Evolutionary conservation across 495 filamentous ascomycete species (phyloP), one percentile per base, ranked within the genome.

Genomic region (Oidiodendron maius): DNA sequence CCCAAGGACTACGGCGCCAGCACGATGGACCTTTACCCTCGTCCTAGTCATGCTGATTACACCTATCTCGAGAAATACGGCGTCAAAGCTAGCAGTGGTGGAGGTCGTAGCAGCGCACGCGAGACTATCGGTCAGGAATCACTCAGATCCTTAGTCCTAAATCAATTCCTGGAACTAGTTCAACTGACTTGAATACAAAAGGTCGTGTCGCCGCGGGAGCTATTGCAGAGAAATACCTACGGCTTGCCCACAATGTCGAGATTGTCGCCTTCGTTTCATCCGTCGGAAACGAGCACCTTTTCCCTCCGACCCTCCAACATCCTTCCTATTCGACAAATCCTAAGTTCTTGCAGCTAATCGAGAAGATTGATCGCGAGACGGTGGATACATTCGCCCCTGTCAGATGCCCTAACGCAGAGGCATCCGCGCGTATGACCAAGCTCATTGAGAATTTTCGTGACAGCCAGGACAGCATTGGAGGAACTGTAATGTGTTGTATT

Each of bases 21-120:
- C 58, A 96, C 91, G 35, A 98, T 96, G 82, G 89, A 96, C 64
- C 64, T 79, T 35, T 96, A 84, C 75, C 93, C 93, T 10, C 76
- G 93, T 26, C 93, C 93, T 9, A 89, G 83, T 63, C 93, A 98
- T 66, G 93, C 93, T 44, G 93, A 98, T 63, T 96, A 83, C 76
- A 98, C 93, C 53, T 97, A 97, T 66, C 77, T 95, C 39, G 84
- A 91, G 71, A 98, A 98, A 67, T 98, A 98, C 57, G 93, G 93
- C 10, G 84, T 97, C 46, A 93, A 95, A 72, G 89, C 94, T 4
- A 87, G 82, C 65, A 90, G 84, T 52, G 93, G 93, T 50, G 93
- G 93, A 53, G 94, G 93, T 21, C 79, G 94, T 52, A 93, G 87
- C 65, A 89, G 84, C 62, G 93, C 93, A 15, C 76, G 93, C 45